A percentile compares a stretch with the other conserved stretches of the same genome.
phyloP scores from a whole-genome alignment of 176 grass and related monocot species.

The Aegilops tauschii region DNA sequence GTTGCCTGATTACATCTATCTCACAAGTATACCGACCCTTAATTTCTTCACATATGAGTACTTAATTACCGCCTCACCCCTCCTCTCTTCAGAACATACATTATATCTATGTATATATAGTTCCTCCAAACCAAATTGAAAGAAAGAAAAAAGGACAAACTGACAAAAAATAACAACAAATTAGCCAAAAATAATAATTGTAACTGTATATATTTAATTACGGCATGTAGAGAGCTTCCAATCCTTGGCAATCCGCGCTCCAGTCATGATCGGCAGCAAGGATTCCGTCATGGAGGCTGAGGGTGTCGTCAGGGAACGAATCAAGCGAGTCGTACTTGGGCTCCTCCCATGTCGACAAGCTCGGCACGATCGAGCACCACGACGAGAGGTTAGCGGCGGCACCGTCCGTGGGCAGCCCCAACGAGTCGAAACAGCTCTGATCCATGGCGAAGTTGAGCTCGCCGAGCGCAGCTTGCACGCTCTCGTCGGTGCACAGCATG shows the following conservation, averaged over 20 bases:
- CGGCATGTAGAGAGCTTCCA: constrained; percentile 64
- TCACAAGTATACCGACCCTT: constrained; percentile 51
- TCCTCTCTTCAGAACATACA: constrained; percentile 29
- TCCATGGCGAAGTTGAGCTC: constrained; percentile 56
- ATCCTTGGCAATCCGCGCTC: constrained; percentile 53
- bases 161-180: constrained; percentile 32
- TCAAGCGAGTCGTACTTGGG: constrained; percentile 42
- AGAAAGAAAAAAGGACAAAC: constrained; percentile 18
- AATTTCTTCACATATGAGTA: constrained; percentile 38
- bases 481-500: constrained; percentile 42
- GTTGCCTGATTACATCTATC: constrained; percentile 35
- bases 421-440: constrained; percentile 50
- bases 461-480: constrained; percentile 38
- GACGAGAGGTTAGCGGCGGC: constrained; percentile 31
- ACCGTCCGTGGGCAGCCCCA: constrained; percentile 36
- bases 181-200: background rate
- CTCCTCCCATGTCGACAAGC: constrained; percentile 45
- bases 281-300: constrained; percentile 34
- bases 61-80: background rate
- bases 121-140: constrained; percentile 29
- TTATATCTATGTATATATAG: constrained; percentile 21
- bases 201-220: constrained; percentile 39
- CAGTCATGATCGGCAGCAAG: constrained; percentile 42
- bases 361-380: constrained; percentile 46
- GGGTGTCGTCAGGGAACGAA: constrained; percentile 38